phyloP scores from a whole-genome alignment of 371 early-diverging fungal genomes.

The Blakeslea trispora region DNA sequence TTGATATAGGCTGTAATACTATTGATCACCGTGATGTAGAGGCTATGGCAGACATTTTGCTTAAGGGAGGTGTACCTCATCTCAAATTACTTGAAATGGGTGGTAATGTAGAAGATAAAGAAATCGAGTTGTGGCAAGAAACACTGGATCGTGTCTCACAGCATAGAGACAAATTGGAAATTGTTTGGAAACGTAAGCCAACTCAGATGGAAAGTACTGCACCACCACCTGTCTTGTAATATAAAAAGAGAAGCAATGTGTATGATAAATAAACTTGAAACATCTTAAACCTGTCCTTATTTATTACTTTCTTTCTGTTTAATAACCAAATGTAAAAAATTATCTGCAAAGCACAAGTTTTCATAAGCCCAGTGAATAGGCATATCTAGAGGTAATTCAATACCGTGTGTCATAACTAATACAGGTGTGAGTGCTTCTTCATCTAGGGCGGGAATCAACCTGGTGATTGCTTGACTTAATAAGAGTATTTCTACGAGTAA shows the following conservation, averaged over 20 bases:
- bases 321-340: slow-evolving; percentile 72
- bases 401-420: slow-evolving; percentile 55
- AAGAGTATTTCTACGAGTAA: slow-evolving; percentile 20
- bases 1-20: slow-evolving; percentile 60
- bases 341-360: slow-evolving; percentile 70
- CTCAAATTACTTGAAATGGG: slow-evolving; percentile 57
- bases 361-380: slow-evolving; percentile 69
- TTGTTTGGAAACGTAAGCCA: slow-evolving; percentile 38
- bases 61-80: slow-evolving; percentile 46
- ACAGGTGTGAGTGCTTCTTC: neutral
- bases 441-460: slow-evolving; percentile 27
- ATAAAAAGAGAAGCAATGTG: too few species aligned
- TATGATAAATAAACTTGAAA: neutral
- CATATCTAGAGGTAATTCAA: slow-evolving; percentile 56
- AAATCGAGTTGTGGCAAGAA: slow-evolving; percentile 51
- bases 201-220: slow-evolving; percentile 25
- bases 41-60: slow-evolving; percentile 47
- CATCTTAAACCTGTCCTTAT: neutral
- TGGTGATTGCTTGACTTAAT: slow-evolving; percentile 22
- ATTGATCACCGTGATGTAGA: slow-evolving; percentile 49
- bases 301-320: neutral
- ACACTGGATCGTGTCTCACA: slow-evolving; percentile 35
- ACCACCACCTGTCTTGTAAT: slow-evolving; percentile 13
- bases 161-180: slow-evolving; percentile 22
- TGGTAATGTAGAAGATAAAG: slow-evolving; percentile 55